These are phyloP conservation scores for Exserohilum turcica DNA, from an alignment of 2,329 filamentous ascomycete species.

Conservation along the genomic window DNA sequence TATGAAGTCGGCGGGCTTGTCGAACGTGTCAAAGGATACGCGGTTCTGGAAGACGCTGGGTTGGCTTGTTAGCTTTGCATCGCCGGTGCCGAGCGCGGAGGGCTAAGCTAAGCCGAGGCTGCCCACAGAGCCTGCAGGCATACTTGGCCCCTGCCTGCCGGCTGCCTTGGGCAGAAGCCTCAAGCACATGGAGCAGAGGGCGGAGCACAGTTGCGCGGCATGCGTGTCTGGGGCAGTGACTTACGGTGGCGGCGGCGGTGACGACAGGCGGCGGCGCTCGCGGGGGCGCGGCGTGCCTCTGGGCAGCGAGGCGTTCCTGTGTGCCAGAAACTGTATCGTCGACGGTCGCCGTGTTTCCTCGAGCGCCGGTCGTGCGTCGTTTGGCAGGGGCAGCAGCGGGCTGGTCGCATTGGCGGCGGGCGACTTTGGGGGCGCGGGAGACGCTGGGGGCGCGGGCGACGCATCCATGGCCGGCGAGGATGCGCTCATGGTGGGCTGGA, in stretches of 20 bases:
- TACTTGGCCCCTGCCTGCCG: background rate
- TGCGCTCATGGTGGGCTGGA: slow-evolving; percentile 38
- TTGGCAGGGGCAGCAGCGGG: slow-evolving; percentile 35
- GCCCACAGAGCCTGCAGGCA: background rate
- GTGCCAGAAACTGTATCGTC: slow-evolving; percentile 45
- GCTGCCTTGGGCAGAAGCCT: background rate
- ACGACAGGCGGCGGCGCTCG: slow-evolving; percentile 45
- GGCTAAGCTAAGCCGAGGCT: background rate
- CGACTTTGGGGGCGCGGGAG: slow-evolving; percentile 30
- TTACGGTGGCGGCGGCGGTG: slow-evolving; percentile 51
- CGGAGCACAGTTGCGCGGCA: background rate
- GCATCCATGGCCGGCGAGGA: slow-evolving; percentile 40
- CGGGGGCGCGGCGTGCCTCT: slow-evolving; percentile 42
- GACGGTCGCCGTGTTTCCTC: slow-evolving; percentile 44
- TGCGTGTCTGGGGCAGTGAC: slow-evolving; percentile 21
- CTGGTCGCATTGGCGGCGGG: slow-evolving; percentile 26
- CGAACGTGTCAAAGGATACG: slow-evolving; percentile 77
- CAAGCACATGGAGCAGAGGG: too few relatives aligned
- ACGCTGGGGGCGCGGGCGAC: slow-evolving; percentile 37
- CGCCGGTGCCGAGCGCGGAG: background rate
- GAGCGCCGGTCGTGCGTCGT: slow-evolving; percentile 23
- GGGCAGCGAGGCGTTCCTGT: slow-evolving; percentile 38
- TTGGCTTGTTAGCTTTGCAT: slow-evolving; percentile 19
- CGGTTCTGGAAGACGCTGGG: slow-evolving; percentile 66
- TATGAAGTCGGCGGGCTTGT: slow-evolving; percentile 67